Evolutionary conservation across 1,139 yeast species (phyloP).

Genomic region (Kodamaea anthophila): DNA sequence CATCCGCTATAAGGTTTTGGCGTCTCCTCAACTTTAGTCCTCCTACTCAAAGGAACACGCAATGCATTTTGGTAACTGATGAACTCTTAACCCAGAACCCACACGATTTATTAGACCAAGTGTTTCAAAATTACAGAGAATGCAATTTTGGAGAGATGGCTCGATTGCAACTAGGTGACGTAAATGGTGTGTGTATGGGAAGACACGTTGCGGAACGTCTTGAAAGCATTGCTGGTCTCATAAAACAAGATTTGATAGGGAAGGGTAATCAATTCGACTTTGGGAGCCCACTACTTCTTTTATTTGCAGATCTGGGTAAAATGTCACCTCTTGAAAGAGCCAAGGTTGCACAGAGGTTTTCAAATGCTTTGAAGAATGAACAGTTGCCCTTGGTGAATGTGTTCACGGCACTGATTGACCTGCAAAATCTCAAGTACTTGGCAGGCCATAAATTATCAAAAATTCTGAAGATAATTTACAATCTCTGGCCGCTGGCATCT

Average conservation of each 20-base stretch:
- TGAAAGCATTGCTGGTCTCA: conserved; percentile 26
- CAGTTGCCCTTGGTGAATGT: conserved; percentile 40
- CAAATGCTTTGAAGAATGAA: conserved; percentile 31
- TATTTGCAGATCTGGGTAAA: conserved; percentile 41
- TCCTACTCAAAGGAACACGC: conserved; percentile 40
- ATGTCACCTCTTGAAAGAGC: conserved; percentile 45
- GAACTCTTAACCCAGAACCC: conserved; percentile 9
- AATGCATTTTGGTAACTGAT: conserved; percentile 44
- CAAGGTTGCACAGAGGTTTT: conserved; percentile 43
- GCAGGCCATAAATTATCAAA: conserved; percentile 45
- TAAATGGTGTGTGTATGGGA: conserved; percentile 30
- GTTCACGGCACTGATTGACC: conserved; percentile 23
- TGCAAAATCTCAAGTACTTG: conserved; percentile 19
- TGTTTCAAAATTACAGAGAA: conserved; percentile 40
- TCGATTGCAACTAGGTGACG: conserved; percentile 24
- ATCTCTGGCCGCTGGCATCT: conserved; percentile 39
- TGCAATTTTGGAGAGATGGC: conserved; percentile 45
- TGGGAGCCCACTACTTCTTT: conserved; percentile 41
- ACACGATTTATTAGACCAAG: conserved; percentile 16
- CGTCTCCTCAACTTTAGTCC: conserved; percentile 53
- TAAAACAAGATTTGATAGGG: conserved; percentile 35
- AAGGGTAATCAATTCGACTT: conserved; percentile 39
- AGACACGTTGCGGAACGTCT: conserved; percentile 1
- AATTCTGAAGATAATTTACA: conserved; percentile 60
- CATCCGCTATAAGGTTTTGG: conserved; percentile 45